Conservation (phyloP, 2,329 filamentous ascomycete species). For the Clarireedia sp. region DNA sequence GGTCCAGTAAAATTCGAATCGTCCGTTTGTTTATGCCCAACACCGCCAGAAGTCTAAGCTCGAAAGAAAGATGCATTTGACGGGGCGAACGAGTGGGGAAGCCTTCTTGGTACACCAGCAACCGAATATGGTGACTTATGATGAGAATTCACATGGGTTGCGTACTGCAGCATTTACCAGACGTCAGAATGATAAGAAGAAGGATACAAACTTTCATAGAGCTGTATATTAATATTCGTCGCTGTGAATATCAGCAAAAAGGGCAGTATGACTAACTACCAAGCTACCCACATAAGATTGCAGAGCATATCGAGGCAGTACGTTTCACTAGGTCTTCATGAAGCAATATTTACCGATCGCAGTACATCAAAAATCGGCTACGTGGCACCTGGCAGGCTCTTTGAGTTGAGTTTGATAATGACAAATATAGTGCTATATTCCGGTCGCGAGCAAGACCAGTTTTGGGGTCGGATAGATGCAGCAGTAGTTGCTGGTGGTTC, state of each 20-base stretch:
- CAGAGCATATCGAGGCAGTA: conserved; percentile 25
- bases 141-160: conserved; percentile 10
- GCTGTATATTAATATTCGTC: conserved; percentile 25
- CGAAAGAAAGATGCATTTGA: conserved; percentile 34
- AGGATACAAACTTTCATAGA: conserved; percentile 22
- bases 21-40: conserved; percentile 42
- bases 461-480: conserved; percentile 24
- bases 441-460: conserved; percentile 27
- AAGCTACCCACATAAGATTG: conserved; percentile 22
- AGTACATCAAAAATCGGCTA: conserved; percentile 20
- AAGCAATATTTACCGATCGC: conserved; percentile 20
- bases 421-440: conserved; percentile 24
- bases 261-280: conserved; percentile 19
- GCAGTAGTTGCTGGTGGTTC: conserved; percentile 39
- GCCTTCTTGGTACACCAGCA: conserved; percentile 1
- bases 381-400: conserved; percentile 22
- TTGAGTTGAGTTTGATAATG: conserved; percentile 28
- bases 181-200: conserved; percentile 14
- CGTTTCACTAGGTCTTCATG: conserved; percentile 24
- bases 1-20: conserved; percentile 31
- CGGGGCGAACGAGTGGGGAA: conserved; percentile 15
- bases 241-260: conserved; percentile 15
- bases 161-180: conserved; percentile 11
- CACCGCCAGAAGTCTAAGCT: conserved; percentile 35
- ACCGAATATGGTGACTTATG: conserved; percentile 13